These are phyloP conservation scores for Daedaleopsis nitida DNA, from an alignment of 768 basidiomycete genomes.

Conservation along the genomic window DNA sequence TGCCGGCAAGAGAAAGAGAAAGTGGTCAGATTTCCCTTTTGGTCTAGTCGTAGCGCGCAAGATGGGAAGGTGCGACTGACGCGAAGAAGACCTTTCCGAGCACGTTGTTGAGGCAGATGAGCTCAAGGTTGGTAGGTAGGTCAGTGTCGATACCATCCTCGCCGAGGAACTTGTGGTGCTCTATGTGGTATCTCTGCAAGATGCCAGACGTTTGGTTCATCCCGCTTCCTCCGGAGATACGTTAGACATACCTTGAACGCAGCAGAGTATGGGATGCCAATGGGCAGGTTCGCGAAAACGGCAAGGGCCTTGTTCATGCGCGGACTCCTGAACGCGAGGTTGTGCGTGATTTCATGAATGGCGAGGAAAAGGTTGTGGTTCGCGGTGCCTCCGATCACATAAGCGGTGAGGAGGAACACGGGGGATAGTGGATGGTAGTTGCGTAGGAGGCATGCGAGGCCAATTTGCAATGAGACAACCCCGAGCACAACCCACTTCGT, in stretches of 20 bases:
- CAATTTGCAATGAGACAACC: conserved; percentile 80
- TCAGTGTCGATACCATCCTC: conserved; percentile 98
- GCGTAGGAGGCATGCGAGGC: conserved; percentile 63
- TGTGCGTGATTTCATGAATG: conserved; percentile 98
- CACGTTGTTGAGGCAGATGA: conserved; percentile 89
- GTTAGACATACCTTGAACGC: conserved; percentile 77
- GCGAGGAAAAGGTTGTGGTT: conserved; percentile 99
- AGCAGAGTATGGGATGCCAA: conserved; percentile 92
- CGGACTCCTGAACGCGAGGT: conserved; percentile 87
- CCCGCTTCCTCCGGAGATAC: no score
- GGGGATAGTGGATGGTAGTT: conserved; percentile 69
- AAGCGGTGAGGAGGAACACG: conserved; percentile 75
- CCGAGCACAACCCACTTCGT: conserved; percentile 89
- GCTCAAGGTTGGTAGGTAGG: conserved; percentile 84
- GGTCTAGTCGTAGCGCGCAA: neutral
- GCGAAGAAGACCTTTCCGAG: conserved; percentile 98
- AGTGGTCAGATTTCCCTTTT: no score
- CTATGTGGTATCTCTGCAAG: conserved; percentile 83
- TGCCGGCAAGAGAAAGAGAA: neutral
- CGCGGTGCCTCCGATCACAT: conserved; percentile 87
- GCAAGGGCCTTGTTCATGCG: conserved; percentile 84
- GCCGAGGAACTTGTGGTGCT: conserved; percentile 94
- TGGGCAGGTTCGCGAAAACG: conserved; percentile 89
- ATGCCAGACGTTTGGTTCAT: neutral
- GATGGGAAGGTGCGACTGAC: conserved; percentile 46